phyloP scores from a whole-genome alignment of 371 early-diverging fungal genomes.

The Mucor lusitanicus region DNA sequence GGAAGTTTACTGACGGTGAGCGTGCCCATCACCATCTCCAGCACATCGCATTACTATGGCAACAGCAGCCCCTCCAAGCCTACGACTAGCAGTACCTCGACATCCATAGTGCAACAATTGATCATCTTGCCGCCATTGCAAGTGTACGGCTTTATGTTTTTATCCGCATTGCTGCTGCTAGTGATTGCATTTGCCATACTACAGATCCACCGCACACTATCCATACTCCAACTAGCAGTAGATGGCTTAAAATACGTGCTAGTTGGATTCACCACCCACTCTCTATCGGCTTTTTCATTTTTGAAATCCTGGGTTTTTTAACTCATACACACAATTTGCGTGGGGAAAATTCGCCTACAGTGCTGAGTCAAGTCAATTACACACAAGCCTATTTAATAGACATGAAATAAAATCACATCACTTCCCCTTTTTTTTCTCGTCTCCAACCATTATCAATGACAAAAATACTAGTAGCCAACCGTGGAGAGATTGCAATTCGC shows the following conservation, averaged over 20 bases:
- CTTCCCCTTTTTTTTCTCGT: not conserved
- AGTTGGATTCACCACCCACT: not conserved
- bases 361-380: constrained; percentile 4
- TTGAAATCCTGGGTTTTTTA: not conserved
- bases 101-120: not conserved
- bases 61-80: not conserved
- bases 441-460: not conserved
- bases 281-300: not conserved
- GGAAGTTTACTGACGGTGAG: constrained; percentile 1
- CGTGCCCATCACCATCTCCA: constrained; percentile 8
- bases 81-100: not conserved
- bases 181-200: constrained; percentile 11
- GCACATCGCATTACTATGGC: constrained; percentile 1
- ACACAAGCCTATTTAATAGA: not conserved
- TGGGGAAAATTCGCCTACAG: not conserved
- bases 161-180: not conserved
- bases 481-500: constrained; percentile 53
- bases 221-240: constrained; percentile 1
- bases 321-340: not conserved
- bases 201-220: constrained; percentile 7
- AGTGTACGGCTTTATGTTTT: not conserved
- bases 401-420: not conserved
- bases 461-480: constrained; percentile 40
- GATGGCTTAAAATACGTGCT: not conserved
- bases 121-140: constrained; percentile 2